Evolutionary conservation across 352 stramenopile genomes (phyloP), one percentile per base, ranked within the genome.

Genomic region (Phytophthora pinifolia): DNA sequence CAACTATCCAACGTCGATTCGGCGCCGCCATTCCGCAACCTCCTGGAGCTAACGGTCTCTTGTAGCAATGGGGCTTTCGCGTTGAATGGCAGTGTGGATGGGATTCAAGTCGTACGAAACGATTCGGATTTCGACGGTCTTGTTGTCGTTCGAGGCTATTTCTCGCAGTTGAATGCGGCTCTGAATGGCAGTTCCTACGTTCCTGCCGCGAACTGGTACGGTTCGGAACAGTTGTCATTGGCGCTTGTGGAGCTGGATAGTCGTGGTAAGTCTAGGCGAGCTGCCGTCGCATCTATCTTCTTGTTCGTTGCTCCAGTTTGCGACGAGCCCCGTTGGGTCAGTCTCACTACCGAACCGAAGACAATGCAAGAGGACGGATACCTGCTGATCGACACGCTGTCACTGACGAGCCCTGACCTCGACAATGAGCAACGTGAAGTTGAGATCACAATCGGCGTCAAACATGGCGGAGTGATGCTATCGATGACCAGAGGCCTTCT

Each of bases 401-500:
- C 50, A 1, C 31, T 86, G 6, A 46, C 42, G 2, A 68, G 69
- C 34, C 62, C 59, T 2, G 74, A 88, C 30, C 18, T 65, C 10
- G 35, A 72, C 1, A 57, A 57, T 4, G 64, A 62, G 13, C 43
- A 77, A 14, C 64, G 65, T 6, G 62, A 79, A 20, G 41, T 88
- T 14, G 53, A 57, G 6, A 36, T 87, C 15, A 32, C 37, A 8
- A 67, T 87, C 29, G 27, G 30, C 2, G 76, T 68, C 9, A 52
- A 36, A n/a, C 60, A 80, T 38, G 74, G 73, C n/a, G 76, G 72
- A 4, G 46, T 89, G n/a, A 80, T 85, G 70, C 39, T 89, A 3
- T 69, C 70, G 8, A 76, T 62, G 25, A 77, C 54, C 20, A 33
- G 36, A 30, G 78, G 75, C 0, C 46, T 88, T 27, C 62, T 70